Percentiles rank a stretch among this genome's conserved stretches.
Evolutionary conservation across 768 basidiomycete species (phyloP).

Genomic region (Cytidiella melzeri): DNA sequence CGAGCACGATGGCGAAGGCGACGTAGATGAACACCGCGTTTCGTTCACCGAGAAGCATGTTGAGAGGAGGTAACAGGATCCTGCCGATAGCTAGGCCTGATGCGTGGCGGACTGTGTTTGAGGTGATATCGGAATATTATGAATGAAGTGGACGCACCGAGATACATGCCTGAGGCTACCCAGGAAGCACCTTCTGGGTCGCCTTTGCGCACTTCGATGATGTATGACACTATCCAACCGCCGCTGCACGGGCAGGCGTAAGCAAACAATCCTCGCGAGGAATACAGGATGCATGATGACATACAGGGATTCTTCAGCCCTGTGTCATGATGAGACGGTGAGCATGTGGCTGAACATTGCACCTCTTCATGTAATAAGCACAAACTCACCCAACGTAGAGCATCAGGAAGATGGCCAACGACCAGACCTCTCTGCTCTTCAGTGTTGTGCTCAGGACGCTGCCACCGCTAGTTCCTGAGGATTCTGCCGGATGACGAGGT

Average conservation of each 20-base stretch:
- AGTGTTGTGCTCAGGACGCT: conserved; percentile 13
- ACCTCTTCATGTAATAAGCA: not conserved
- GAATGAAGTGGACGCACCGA: conserved; percentile 11
- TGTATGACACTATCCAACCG: conserved; percentile 26
- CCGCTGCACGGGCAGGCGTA: conserved; percentile 12
- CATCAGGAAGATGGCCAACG: conserved; percentile 22
- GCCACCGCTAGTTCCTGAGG: not conserved
- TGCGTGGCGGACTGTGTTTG: not conserved
- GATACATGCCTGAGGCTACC: conserved; percentile 25
- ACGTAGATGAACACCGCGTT: conserved; percentile 25
- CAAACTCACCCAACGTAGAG: conserved; percentile 20
- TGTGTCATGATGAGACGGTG: too few relatives aligned
- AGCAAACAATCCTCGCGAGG: not conserved
- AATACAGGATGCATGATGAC: too few relatives aligned
- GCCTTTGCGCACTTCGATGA: conserved; percentile 23
- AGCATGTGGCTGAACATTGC: too few relatives aligned
- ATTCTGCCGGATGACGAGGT: conserved; percentile 13
- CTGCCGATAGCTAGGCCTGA: conserved; percentile 24
- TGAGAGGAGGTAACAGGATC: conserved; percentile 22
- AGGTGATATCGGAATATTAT: not conserved
- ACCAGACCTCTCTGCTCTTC: conserved; percentile 22
- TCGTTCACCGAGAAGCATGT: conserved; percentile 24
- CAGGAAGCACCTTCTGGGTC: conserved; percentile 24
- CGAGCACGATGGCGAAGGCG: conserved; percentile 24
- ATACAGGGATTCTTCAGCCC: conserved; percentile 23